Evolutionary conservation across 768 basidiomycete species (phyloP).

Genomic region (Hysterangium stoloniferum): DNA sequence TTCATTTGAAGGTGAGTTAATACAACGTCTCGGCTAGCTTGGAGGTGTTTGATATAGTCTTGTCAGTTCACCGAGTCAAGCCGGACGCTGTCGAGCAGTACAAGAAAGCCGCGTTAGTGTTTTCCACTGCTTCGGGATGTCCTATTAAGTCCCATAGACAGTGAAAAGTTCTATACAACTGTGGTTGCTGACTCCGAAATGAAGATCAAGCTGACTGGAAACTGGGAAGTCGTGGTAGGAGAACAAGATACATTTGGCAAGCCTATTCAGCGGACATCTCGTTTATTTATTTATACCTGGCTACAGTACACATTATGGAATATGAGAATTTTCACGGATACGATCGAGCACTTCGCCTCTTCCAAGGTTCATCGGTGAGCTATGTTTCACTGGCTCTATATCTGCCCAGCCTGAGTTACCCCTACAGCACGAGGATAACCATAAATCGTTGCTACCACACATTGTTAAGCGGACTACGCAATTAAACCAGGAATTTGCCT

Average conservation of each 20-base stretch:
- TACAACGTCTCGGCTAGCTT: background rate
- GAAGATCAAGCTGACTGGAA: slow-evolving; percentile 84
- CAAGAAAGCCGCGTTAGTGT: slow-evolving; percentile 75
- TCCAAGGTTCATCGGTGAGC: slow-evolving; percentile 60
- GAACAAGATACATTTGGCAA: slow-evolving; percentile 79
- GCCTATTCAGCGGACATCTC: slow-evolving; percentile 22
- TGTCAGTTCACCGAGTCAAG: slow-evolving; percentile 74
- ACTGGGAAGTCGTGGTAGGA: slow-evolving; percentile 88
- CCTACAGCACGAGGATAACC: slow-evolving; percentile 55
- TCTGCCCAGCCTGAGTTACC: background rate
- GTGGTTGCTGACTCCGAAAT: slow-evolving; percentile 66
- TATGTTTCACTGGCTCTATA: background rate
- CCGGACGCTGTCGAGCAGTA: slow-evolving; percentile 78
- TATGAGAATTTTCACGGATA: slow-evolving; percentile 91
- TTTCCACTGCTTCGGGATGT: background rate
- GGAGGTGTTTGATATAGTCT: background rate
- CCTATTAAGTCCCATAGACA: slow-evolving; percentile 23
- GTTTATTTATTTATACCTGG: background rate
- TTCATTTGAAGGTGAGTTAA: slow-evolving; percentile 69
- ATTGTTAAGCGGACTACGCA: slow-evolving; percentile 67
- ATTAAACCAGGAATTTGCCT: slow-evolving; percentile 89
- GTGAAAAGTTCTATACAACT: slow-evolving; percentile 78
- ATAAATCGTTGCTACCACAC: slow-evolving; percentile 69
- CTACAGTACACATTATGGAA: slow-evolving; percentile 67
- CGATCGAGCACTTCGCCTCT: slow-evolving; percentile 63